phyloP scores from a whole-genome alignment of 2,329 filamentous ascomycete species.

The Neofusicoccum cordaticola region DNA sequence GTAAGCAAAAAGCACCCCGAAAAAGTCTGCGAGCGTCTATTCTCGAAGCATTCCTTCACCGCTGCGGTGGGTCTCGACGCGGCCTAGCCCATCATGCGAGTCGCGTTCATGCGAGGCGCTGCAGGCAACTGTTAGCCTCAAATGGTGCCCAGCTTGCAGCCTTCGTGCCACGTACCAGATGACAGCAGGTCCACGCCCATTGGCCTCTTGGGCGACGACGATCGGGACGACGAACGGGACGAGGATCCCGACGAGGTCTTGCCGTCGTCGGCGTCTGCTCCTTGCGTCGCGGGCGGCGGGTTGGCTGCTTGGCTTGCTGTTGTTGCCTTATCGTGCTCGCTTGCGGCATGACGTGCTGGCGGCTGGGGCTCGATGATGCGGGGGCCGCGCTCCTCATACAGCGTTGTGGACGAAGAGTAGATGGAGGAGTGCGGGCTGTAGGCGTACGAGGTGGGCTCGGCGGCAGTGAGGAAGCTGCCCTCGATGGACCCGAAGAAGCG shows the following conservation, averaged over 20 bases:
- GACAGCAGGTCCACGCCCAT: not conserved
- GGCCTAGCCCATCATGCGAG: slow-evolving; percentile 2
- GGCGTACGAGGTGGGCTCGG: slow-evolving; percentile 1
- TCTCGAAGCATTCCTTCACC: not conserved
- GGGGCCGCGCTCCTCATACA: not conserved
- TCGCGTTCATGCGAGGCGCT: slow-evolving; percentile 11
- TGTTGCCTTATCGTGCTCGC: not conserved
- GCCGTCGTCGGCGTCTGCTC: not conserved
- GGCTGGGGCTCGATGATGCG: slow-evolving; percentile 2
- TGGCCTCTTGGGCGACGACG: not conserved
- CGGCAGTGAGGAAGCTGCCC: slow-evolving; percentile 8
- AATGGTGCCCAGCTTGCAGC: not conserved
- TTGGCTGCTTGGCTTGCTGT: not conserved
- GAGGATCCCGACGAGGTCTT: not conserved
- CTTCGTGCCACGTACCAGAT: not conserved
- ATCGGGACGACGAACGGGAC: not conserved
- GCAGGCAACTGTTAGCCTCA: not conserved
- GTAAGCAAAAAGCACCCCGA: not conserved
- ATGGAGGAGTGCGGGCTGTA: slow-evolving; percentile 4
- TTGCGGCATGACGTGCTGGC: not conserved
- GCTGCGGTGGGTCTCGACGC: not conserved
- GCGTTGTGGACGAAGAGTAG: not conserved
- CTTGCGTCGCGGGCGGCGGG: not conserved
- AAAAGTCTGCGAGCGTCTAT: not conserved
- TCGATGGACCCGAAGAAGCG: slow-evolving; percentile 4